Evolutionary conservation across 345 rosid species (phyloP).

Genomic region (Pistacia atlantica): DNA sequence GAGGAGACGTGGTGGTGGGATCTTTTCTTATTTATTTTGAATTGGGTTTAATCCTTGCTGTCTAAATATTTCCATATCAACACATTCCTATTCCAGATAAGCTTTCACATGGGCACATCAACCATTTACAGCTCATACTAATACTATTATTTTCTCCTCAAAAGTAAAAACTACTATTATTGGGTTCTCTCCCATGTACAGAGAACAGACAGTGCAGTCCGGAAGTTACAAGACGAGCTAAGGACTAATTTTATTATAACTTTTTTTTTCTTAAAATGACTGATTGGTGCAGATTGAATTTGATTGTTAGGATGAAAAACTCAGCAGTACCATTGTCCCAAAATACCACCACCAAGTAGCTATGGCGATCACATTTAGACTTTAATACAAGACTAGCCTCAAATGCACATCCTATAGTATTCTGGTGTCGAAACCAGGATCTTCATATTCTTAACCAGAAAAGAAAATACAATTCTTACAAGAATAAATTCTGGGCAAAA

Average conservation of each 20-base stretch:
- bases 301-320: too few species aligned
- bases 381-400: neutral
- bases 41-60: neutral
- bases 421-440: neutral
- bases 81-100: neutral
- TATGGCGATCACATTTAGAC: neutral
- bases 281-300: too few species aligned
- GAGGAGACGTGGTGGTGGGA: constrained; percentile 6
- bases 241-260: too few species aligned
- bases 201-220: neutral
- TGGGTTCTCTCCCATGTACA: neutral
- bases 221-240: too few species aligned
- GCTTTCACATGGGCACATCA: neutral
- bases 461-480: constrained; percentile 15
- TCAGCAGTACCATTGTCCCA: neutral
- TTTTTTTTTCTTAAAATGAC: too few species aligned
- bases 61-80: neutral
- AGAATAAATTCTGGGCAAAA: constrained; percentile 18
- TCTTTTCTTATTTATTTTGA: neutral
- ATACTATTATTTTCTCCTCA: neutral
- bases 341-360: neutral
- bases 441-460: neutral
- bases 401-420: neutral
- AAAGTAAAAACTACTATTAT: neutral
- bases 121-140: neutral